A percentile compares a stretch with the other conserved stretches of the same genome.
Conservation (phyloP, 768 basidiomycete genomes). For the Pleurotus citrinopileatus region DNA sequence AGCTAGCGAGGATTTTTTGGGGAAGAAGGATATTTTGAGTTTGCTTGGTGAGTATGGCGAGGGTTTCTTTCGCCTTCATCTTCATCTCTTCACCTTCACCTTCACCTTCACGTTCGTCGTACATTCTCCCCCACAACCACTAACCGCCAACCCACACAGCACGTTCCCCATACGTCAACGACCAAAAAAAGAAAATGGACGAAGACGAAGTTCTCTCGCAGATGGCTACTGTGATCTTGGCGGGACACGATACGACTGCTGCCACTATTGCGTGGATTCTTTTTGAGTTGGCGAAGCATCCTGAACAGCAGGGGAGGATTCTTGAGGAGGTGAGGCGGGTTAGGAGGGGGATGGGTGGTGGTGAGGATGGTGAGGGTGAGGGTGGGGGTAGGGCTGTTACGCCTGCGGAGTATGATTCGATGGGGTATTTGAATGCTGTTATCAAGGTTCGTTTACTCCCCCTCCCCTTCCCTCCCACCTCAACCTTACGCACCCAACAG, state of each 20-base stretch:
- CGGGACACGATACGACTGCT: constrained; percentile 19
- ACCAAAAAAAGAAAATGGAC: constrained; percentile 14
- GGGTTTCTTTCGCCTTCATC: too few species aligned
- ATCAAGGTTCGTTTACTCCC: constrained; percentile 32
- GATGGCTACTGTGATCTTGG: constrained; percentile 15
- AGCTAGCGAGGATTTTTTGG: not conserved
- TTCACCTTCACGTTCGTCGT: not conserved
- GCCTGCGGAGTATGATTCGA: constrained; percentile 44
- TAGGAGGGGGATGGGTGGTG: too few species aligned
- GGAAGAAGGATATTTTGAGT: constrained; percentile 28
- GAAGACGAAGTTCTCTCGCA: constrained; percentile 18
- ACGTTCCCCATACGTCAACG: not conserved
- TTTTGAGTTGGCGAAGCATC: constrained; percentile 24
- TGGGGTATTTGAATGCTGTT: constrained; percentile 39
- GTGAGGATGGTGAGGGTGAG: not conserved
- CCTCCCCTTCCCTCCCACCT: not conserved
- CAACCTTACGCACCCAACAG: constrained; percentile 14
- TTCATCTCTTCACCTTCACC: too few species aligned
- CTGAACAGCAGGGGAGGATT: constrained; percentile 27
- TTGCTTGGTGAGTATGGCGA: constrained; percentile 9
- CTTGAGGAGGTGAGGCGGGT: constrained; percentile 15
- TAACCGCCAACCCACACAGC: not conserved
- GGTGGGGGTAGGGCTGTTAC: constrained; percentile 42
- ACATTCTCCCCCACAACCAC: constrained; percentile 12
- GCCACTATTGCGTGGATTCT: constrained; percentile 25